Evolutionary conservation across 306 rosid genomes (phyloP).

Genomic region (Potentilla sterilis): DNA sequence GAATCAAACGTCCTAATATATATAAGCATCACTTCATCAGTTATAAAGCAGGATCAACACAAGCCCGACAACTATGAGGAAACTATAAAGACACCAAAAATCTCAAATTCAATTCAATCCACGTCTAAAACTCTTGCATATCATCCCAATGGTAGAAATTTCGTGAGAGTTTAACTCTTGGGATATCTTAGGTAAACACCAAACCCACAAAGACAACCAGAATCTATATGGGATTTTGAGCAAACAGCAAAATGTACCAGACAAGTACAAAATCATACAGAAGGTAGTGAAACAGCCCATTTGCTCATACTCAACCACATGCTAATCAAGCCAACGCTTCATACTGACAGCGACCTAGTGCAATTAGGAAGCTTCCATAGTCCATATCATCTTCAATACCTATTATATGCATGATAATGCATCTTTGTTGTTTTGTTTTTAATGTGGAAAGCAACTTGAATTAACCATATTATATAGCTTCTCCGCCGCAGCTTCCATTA

Average conservation of each 20-base stretch:
- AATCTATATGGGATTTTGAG: background rate
- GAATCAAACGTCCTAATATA: no score
- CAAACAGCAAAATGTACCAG: background rate
- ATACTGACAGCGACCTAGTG: background rate
- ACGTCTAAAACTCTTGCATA: background rate
- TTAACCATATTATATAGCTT: background rate
- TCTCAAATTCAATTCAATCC: background rate
- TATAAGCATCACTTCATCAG: no score
- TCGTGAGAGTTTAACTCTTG: background rate
- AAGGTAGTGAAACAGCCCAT: background rate
- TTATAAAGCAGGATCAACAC: background rate
- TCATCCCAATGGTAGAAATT: background rate
- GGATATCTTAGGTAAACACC: background rate
- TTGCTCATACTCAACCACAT: background rate
- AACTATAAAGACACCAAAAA: background rate
- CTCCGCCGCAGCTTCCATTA: background rate
- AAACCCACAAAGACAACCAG: background rate
- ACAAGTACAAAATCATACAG: background rate
- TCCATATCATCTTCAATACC: background rate
- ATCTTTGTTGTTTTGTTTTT: background rate
- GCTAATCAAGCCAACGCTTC: background rate
- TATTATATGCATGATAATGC: background rate
- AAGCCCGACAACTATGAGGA: background rate
- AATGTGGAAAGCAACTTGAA: background rate
- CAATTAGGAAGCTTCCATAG: background rate